Conservation (phyloP, 106 monocot genomes). For the Allium cepa region DNA sequence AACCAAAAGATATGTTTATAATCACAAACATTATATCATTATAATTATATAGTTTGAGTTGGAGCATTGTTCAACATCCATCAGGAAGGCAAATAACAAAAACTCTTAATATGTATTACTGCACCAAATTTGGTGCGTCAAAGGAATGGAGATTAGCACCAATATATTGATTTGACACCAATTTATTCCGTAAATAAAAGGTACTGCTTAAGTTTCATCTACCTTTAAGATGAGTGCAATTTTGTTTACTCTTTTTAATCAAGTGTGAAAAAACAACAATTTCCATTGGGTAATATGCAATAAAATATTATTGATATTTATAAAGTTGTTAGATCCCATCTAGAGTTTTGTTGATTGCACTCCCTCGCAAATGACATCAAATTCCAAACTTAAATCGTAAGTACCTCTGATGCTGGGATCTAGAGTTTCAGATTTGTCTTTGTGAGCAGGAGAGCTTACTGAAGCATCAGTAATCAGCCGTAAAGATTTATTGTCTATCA, state of each 20-base stretch:
- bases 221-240: too few species aligned
- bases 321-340: not conserved
- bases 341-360: not conserved
- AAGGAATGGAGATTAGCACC: too few species aligned
- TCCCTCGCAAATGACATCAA: not conserved
- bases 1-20: too few species aligned
- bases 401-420: conserved; percentile 68
- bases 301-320: not conserved
- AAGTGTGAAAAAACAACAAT: too few species aligned
- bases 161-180: too few species aligned
- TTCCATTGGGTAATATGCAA: not conserved
- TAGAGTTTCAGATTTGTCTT: conserved; percentile 30
- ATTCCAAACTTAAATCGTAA: not conserved
- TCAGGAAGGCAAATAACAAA: too few species aligned
- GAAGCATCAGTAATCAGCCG: conserved; percentile 75
- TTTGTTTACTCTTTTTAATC: too few species aligned
- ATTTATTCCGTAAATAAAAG: too few species aligned
- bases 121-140: not conserved
- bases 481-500: conserved; percentile 90
- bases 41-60: not conserved
- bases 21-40: too few species aligned
- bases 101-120: not conserved
- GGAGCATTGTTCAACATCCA: not conserved
- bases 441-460: conserved; percentile 36
- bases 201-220: too few species aligned